Base-by-base conservation (phyloP, 164 flowering plant genomes). In the Warburgia ugandensis region DNA sequence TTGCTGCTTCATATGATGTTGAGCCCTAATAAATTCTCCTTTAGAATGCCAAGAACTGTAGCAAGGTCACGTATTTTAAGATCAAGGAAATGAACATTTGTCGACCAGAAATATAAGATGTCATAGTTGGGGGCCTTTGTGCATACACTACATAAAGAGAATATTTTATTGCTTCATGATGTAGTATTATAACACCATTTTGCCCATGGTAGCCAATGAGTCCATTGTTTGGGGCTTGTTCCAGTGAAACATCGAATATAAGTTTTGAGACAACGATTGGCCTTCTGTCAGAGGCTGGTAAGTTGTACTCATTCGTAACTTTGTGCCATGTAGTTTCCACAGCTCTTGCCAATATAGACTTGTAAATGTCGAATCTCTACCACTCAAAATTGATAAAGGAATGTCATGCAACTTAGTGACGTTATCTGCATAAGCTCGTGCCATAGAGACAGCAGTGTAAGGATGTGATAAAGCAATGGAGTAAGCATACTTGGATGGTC, bases 281-380 rank as follows among this genome's bases (percentile, higher is more conserved):
- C 54, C 54, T 17, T 50, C 42, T 11, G 41, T 6, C 16, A 37
- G 33, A 5, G 55, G 45, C 11, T 51, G 55, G 21, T 25, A 37
- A 16, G 55, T 32, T 0, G 32, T 23, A 6, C 44, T 25, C 3
- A 23, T 2, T 0, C 2, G 23, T 3, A 51, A 22, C 8, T 12
- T 4, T 6, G 55, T 51, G 1, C 33, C 45, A 5, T 25, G 45
- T 17, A 37, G 10, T 7, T 13, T 13, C 13, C 37, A 51, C 17
- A 51, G 26, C 12, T 19, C 45, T 6, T 51, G 11, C 45, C 55
- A 49, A 51, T 37, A 51, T 4, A 30, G 3, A 13, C 45, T 38
- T 16, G 21, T 37, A 23, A 51, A 51, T 12, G 17, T 28, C n/a
- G 16, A 21, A 13, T 51, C 55, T 2, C 33, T 13, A 17, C 38